Base-by-base conservation (phyloP, 129 eudicot species). In the Artemisia tridentata region DNA sequence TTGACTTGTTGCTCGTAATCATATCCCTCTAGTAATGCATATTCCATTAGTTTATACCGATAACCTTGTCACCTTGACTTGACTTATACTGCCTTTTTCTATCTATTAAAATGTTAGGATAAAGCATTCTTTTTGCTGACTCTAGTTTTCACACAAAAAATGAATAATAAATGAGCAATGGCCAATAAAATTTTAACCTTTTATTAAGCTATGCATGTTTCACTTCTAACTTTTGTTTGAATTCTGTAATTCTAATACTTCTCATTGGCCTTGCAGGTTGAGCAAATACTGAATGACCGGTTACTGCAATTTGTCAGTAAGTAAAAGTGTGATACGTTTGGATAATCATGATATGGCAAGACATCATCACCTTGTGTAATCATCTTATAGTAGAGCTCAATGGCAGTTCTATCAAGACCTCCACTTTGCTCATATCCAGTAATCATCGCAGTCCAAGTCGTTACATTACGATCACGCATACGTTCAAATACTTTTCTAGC, bases 281-380 rank as follows among this genome's bases (percentile, higher is more conserved):
- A 93, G 75, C 95, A 85, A 85, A 74, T 87, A 83, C 88, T 93
- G 54, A 93, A 93, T 80, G 98, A 89, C 56, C 82, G 96, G 31
- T 75, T 93, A 70, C 84, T 87, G 71, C 98, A 93, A 55, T 93
- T 93, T 82, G 96, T 87, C 67, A 89, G 87, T 75, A 85, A n/a
- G n/a, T n/a, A n/a, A n/a, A n/a, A n/a, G n/a, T n/a, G n/a, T n/a
- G n/a, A n/a, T n/a, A n/a, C n/a, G n/a, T n/a, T n/a, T n/a, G n/a
- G n/a, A n/a, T n/a, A n/a, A n/a, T n/a, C n/a, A n/a, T n/a, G n/a
- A n/a, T n/a, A n/a, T n/a, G n/a, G n/a, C n/a, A n/a, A n/a, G n/a
- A n/a, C n/a, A n/a, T n/a, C n/a, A n/a, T n/a, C n/a, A n/a, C n/a
- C n/a, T n/a, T n/a, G n/a, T n/a, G n/a, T n/a, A n/a, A n/a, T n/a